Percentiles rank a stretch among this genome's conserved stretches.
These are phyloP conservation scores for Sporothrix pseudoabietina DNA, from an alignment of 2,329 filamentous ascomycete species.

Conservation along the genomic window DNA sequence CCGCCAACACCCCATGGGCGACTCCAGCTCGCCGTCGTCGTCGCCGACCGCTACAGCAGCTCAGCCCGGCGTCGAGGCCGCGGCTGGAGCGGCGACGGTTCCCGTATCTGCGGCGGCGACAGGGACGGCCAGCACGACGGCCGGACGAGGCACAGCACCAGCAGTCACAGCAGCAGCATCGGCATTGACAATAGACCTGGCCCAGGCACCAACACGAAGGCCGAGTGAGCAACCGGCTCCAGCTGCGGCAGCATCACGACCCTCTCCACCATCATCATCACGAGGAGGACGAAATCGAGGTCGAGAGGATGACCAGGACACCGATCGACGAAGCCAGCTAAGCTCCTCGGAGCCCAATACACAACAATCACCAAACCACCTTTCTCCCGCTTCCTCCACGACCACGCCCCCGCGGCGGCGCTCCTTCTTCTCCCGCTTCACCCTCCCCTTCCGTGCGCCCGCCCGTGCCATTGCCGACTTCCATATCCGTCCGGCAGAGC, in stretches of 20 bases:
- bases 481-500: constrained; percentile 74
- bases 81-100: background rate
- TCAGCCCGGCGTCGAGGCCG: constrained; percentile 9
- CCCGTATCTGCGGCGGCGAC: background rate
- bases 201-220: background rate
- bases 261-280: background rate
- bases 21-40: constrained; percentile 31
- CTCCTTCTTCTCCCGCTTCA: constrained; percentile 57
- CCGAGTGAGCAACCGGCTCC: background rate
- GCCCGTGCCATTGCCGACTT: constrained; percentile 73
- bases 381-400: constrained; percentile 35
- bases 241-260: background rate
- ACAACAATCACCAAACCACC: background rate
- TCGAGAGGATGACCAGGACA: background rate
- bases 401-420: constrained; percentile 40
- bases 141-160: background rate
- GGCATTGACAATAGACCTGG: constrained; percentile 8
- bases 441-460: constrained; percentile 54
- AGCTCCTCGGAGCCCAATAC: background rate
- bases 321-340: constrained; percentile 9
- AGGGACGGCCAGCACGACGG: background rate
- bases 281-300: background rate
- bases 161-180: constrained; percentile 1
- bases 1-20: constrained; percentile 30
- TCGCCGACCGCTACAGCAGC: constrained; percentile 24